Conservation (phyloP, 2,329 filamentous ascomycete species). For the Paraconiothyrium brasiliense region DNA sequence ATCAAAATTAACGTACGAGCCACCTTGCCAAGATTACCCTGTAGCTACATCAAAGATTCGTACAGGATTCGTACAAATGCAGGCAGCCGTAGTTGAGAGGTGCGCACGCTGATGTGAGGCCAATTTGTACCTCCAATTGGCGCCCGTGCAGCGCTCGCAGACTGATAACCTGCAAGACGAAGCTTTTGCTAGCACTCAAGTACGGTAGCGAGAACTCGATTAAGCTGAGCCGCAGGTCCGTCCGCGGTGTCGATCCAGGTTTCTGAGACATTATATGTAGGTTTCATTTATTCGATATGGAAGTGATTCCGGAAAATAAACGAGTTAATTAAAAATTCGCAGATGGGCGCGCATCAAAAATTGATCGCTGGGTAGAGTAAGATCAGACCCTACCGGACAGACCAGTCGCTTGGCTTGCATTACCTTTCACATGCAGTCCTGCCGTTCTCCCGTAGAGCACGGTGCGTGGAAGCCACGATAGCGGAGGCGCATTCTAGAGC, state of each 20-base stretch:
- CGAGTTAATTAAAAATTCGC: slow-evolving; percentile 16
- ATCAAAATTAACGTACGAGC: slow-evolving; percentile 1
- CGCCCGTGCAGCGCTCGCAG: not conserved
- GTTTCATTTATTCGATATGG: slow-evolving; percentile 19
- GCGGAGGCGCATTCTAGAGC: slow-evolving; percentile 26
- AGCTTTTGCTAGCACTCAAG: slow-evolving; percentile 17
- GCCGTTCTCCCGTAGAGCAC: slow-evolving; percentile 16
- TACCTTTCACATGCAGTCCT: slow-evolving; percentile 33
- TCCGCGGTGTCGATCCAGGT: slow-evolving; percentile 18
- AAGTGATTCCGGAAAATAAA: slow-evolving; percentile 10
- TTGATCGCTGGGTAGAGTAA: slow-evolving; percentile 16
- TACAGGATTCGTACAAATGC: not conserved
- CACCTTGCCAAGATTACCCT: slow-evolving; percentile 3
- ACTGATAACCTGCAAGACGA: slow-evolving; percentile 17
- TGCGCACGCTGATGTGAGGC: slow-evolving; percentile 20
- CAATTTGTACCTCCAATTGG: not conserved
- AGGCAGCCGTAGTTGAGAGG: not conserved
- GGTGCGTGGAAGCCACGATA: slow-evolving; percentile 6
- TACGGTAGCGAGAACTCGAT: slow-evolving; percentile 21
- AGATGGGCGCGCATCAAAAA: slow-evolving; percentile 3
- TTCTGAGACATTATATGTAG: slow-evolving; percentile 14
- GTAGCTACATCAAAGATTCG: not conserved
- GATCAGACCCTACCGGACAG: slow-evolving; percentile 33
- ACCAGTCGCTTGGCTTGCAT: slow-evolving; percentile 47
- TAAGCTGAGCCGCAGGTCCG: slow-evolving; percentile 16